These are phyloP conservation scores for Populus tomentosa DNA, from an alignment of 441 rosid species.

Conservation along the genomic window DNA sequence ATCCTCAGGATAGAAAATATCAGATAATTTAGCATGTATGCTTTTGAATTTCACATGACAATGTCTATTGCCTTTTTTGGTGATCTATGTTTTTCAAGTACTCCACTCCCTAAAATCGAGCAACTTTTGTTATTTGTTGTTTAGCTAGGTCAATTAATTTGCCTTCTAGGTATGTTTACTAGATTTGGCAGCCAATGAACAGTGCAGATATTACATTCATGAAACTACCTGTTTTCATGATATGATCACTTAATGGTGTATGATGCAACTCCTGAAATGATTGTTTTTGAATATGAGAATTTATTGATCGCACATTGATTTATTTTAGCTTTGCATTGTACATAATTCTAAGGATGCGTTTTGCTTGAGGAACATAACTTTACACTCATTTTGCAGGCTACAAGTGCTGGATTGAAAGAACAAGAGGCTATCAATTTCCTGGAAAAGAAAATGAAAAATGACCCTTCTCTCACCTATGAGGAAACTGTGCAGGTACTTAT, in stretches of 20 bases:
- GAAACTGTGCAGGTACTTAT: constrained; percentile 83
- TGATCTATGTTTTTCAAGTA: background rate
- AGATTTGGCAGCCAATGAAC: background rate
- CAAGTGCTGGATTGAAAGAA: constrained; percentile 96
- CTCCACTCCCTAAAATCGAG: background rate
- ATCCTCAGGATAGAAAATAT: background rate
- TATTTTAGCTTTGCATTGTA: background rate
- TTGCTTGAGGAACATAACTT: background rate
- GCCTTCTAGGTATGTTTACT: background rate
- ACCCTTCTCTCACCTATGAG: constrained; percentile 71
- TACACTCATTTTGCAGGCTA: constrained; percentile 45
- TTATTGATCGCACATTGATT: background rate
- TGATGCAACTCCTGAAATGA: background rate
- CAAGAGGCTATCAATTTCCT: constrained; percentile 97
- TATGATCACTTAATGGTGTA: background rate
- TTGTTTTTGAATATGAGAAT: background rate
- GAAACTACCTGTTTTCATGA: background rate
- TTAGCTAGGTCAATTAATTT: background rate
- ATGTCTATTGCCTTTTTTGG: background rate
- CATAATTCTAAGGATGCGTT: background rate
- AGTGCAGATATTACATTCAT: background rate
- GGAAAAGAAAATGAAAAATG: constrained; percentile 98
- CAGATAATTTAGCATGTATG: background rate
- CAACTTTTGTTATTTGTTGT: background rate
- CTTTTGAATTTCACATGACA: background rate